A percentile compares a stretch with the other conserved stretches of the same genome.
These are phyloP conservation scores for Cutaneotrichosporon spelunceum DNA, from an alignment of 1,284 basidiomycete species.

Conservation along the genomic window DNA sequence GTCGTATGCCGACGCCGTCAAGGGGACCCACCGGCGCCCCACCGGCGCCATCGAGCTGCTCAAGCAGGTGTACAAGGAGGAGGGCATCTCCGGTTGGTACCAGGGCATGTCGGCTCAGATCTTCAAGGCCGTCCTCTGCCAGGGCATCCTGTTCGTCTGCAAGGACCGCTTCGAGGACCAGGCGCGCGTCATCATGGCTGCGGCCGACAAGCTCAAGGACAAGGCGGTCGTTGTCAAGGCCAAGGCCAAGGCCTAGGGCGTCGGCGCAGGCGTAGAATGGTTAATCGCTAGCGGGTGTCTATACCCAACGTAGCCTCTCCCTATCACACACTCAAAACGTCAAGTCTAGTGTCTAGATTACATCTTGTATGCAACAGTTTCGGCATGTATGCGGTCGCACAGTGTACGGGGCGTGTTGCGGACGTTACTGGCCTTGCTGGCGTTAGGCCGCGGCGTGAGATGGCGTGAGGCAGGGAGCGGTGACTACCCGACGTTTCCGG, in stretches of 20 bases:
- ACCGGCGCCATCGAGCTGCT: slow-evolving; percentile 57
- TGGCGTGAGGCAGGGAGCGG: too few species aligned
- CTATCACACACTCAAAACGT: not conserved
- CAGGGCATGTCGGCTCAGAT: slow-evolving; percentile 71
- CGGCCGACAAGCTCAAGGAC: slow-evolving; percentile 6
- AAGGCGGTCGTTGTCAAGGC: not conserved
- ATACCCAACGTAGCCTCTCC: not conserved
- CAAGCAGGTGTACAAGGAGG: slow-evolving; percentile 64
- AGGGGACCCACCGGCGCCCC: slow-evolving; percentile 13
- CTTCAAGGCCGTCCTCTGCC: slow-evolving; percentile 60
- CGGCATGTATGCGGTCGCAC: slow-evolving; percentile 10
- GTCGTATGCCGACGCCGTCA: slow-evolving; percentile 20
- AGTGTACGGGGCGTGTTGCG: too few species aligned
- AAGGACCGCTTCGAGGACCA: slow-evolving; percentile 53
- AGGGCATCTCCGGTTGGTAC: slow-evolving; percentile 90
- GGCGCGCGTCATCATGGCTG: slow-evolving; percentile 49
- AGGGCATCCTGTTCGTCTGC: slow-evolving; percentile 54
- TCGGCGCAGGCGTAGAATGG: too few species aligned
- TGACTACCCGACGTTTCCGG: too few species aligned
- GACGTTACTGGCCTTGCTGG: too few species aligned
- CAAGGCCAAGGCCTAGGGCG: slow-evolving; percentile 2
- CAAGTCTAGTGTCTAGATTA: slow-evolving; percentile 12
- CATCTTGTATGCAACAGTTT: slow-evolving; percentile 17
- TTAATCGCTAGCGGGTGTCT: slow-evolving; percentile 1
- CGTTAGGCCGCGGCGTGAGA: too few species aligned